Base-by-base conservation (phyloP, 1,284 basidiomycete species). In the Tilletia walkeri region DNA sequence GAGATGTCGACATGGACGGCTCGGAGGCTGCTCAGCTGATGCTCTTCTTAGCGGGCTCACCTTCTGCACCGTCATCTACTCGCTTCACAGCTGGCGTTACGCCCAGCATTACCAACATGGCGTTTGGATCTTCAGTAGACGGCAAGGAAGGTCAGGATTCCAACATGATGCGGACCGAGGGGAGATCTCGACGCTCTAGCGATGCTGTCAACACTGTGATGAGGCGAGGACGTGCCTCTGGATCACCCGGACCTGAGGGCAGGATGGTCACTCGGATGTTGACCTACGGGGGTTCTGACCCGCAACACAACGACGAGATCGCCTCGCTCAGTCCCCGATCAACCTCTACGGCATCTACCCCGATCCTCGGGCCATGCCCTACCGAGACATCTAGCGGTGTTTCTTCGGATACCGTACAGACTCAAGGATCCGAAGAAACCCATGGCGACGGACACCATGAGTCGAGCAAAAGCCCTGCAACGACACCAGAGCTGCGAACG, bases 11-110 rank as follows among this genome's bases (percentile, higher is more conserved):
- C 36, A 38, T 63, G 59, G 65, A 66, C 39, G 65, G 47, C 10
- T 47, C 45, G n/a, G 65, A 66, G 34, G 65, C 65, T 14, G 65
- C 65, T 14, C 45, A 66, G 30, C 65, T 66, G 1, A 66, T 66
- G 65, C 45, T 66, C 24, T 49, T 66, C 30, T 45, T 66, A 12
- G 65, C 65, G 34, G 47, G 45, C 20, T 66, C 65, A 20, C 65
- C 65, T 30, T 66, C 65, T 9, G 45, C 65, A 14, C 45, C 65
- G 4, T n/a, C 59, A 20, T 63, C 59, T 38, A 63, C 34, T 14
- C 34, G 59, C 4, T 63, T 63, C 59, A 39, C 59, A 6, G 59
- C 59, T 4, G 59, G 59, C 6, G 59, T 63, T 16, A 63, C 59
- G 34, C 59, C 59, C 10, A 63, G 59, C 34, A 34, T 63, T 6